Conservation (phyloP, 805 yeast species). For the Wickerhamomyces sydowiorum region DNA sequence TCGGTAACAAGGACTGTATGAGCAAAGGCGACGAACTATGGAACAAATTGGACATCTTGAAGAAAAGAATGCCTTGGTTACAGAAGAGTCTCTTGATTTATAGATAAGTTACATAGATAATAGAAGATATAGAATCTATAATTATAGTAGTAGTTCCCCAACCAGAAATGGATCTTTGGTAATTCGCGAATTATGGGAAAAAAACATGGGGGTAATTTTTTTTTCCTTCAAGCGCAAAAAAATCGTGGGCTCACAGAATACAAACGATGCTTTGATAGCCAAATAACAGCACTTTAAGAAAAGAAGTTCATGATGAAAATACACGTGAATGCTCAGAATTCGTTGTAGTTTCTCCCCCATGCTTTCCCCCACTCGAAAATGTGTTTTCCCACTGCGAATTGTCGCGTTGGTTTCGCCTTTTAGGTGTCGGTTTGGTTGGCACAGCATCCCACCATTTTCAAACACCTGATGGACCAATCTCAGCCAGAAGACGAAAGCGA, state of each 20-base stretch:
- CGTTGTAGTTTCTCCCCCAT: no score
- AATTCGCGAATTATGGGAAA: neutral
- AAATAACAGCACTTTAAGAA: no score
- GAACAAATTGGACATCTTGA: slow-evolving; percentile 39
- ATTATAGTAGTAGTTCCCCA: no score
- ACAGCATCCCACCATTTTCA: neutral
- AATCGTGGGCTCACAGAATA: no score
- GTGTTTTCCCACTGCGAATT: neutral
- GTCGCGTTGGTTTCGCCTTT: neutral
- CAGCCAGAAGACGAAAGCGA: no score
- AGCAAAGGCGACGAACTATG: slow-evolving; percentile 40
- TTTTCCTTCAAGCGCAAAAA: neutral
- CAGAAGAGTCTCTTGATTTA: slow-evolving; percentile 1
- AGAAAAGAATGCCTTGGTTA: slow-evolving; percentile 15
- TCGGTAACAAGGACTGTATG: slow-evolving; percentile 55
- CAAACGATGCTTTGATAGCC: no score
- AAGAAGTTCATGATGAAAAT: no score
- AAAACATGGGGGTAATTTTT: neutral
- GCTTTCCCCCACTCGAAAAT: neutral
- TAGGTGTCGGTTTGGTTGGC: neutral
- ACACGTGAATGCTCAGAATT: no score
- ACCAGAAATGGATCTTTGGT: no score
- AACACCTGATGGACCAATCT: neutral
- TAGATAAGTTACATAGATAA: neutral
- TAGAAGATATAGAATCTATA: no score